These are phyloP conservation scores for Tylopilus sp. DNA, from an alignment of 768 basidiomycete genomes.

Conservation along the genomic window DNA sequence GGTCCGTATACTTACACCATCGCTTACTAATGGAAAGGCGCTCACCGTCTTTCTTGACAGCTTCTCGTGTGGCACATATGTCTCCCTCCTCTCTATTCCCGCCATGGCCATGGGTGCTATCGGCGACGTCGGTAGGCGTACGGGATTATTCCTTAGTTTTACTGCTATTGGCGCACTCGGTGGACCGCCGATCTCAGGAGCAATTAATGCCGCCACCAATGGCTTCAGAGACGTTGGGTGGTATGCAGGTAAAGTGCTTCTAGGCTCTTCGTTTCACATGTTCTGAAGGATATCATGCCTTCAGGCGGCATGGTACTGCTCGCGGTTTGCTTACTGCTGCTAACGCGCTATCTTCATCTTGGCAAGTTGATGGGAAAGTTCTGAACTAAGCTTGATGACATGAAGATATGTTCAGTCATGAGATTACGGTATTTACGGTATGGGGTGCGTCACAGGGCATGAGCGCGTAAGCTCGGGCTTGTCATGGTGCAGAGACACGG, in stretches of 20 bases:
- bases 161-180: slow-evolving; percentile 58
- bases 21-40: neutral
- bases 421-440: neutral
- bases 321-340: slow-evolving; percentile 39
- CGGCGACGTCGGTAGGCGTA: slow-evolving; percentile 59
- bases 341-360: slow-evolving; percentile 40
- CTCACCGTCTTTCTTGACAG: slow-evolving; percentile 29
- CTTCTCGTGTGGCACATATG: slow-evolving; percentile 59
- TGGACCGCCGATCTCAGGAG: slow-evolving; percentile 74
- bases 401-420: neutral
- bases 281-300: too few species aligned
- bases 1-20: slow-evolving; percentile 38
- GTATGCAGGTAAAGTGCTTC: slow-evolving; percentile 38
- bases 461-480: neutral
- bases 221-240: slow-evolving; percentile 36
- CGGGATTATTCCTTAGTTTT: slow-evolving; percentile 63
- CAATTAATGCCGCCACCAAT: slow-evolving; percentile 52
- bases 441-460: neutral
- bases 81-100: slow-evolving; percentile 53
- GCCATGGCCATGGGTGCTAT: slow-evolving; percentile 58
- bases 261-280: neutral
- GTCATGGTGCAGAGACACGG: neutral
- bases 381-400: slow-evolving; percentile 15
- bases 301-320: slow-evolving; percentile 39
- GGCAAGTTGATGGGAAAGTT: slow-evolving; percentile 40